These are phyloP conservation scores for Alternaria tenuissima DNA, from an alignment of 2,329 filamentous ascomycete genomes.

Conservation along the genomic window DNA sequence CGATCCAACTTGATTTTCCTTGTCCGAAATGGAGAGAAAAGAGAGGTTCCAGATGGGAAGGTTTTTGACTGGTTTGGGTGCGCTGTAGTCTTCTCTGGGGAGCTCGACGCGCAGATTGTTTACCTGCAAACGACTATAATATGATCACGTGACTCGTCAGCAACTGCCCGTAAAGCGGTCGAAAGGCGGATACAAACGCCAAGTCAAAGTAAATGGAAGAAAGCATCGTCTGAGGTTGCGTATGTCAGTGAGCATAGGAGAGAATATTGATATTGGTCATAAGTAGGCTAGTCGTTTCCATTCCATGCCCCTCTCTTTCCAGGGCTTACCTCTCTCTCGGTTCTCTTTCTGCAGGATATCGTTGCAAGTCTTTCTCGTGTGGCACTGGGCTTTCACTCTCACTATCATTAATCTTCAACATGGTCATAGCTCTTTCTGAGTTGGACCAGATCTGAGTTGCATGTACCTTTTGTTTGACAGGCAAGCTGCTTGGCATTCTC, in stretches of 20 bases:
- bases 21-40: neutral
- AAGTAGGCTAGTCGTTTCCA: neutral
- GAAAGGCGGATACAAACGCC: neutral
- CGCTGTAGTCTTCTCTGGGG: neutral
- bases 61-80: neutral
- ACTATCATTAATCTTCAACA: neutral
- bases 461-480: neutral
- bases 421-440: neutral
- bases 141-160: neutral
- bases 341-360: neutral
- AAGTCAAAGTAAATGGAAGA: neutral
- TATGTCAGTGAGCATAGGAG: no score
- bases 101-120: neutral
- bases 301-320: neutral
- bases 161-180: neutral
- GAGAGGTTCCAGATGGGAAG: no score
- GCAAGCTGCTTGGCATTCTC: no score
- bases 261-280: neutral
- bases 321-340: neutral
- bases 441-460: neutral
- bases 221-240: neutral
- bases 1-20: neutral
- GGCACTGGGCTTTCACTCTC: neutral
- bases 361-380: neutral
- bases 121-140: conserved; percentile 2